Percentiles rank a stretch among this genome's conserved stretches.
phyloP scores from a whole-genome alignment of 2,329 filamentous ascomycete species.

The Aspergillus spinulosporus region DNA sequence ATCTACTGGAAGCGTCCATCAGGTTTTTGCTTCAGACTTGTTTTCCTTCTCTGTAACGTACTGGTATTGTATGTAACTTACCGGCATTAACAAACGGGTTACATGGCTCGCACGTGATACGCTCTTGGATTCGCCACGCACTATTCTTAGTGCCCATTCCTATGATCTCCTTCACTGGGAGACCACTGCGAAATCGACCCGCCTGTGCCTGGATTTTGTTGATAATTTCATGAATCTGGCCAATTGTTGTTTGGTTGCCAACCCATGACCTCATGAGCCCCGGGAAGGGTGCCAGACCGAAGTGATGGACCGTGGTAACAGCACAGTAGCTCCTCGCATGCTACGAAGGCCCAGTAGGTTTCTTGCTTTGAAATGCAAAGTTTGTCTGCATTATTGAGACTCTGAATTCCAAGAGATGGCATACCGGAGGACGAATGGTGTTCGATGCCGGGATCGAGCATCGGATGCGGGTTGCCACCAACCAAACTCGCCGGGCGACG shows the following conservation, averaged over 20 bases:
- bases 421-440: slow-evolving; percentile 1
- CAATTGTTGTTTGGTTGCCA: background rate
- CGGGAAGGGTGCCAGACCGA: background rate
- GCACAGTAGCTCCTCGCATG: background rate
- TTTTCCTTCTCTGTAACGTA: slow-evolving; percentile 3
- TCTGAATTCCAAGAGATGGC: background rate
- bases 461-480: background rate
- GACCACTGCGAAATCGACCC: slow-evolving; percentile 7
- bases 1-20: slow-evolving; percentile 1
- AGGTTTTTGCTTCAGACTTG: background rate
- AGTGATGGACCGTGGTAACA: background rate
- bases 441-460: background rate
- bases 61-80: slow-evolving; percentile 17
- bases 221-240: slow-evolving; percentile 6
- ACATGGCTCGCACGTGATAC: slow-evolving; percentile 12
- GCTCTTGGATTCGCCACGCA: slow-evolving; percentile 15
- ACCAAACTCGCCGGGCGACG: slow-evolving; percentile 5
- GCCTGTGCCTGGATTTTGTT: slow-evolving; percentile 18
- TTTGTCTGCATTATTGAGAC: background rate
- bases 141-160: slow-evolving; percentile 18
- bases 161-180: slow-evolving; percentile 1
- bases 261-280: background rate
- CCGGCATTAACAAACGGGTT: background rate
- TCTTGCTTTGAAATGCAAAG: background rate
- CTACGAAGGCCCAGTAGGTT: background rate